phyloP scores from a whole-genome alignment of 768 basidiomycete genomes.

The Candolleomyces efflorescens region DNA sequence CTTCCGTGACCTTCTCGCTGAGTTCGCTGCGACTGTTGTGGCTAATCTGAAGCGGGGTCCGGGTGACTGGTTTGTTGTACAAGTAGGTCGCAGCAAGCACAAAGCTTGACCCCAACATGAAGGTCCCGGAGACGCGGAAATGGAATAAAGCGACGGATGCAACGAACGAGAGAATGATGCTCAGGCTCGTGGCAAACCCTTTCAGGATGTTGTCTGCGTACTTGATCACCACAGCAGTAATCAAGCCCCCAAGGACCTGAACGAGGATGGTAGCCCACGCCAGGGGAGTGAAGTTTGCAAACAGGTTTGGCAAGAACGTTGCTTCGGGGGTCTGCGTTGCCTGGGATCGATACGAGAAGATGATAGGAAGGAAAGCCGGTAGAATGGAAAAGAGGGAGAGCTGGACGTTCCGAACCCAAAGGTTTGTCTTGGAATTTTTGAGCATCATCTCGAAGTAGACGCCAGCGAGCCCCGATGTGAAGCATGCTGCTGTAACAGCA shows the following conservation, averaged over 20 bases:
- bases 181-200: conserved; percentile 93
- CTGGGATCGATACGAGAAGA: conserved; percentile 42
- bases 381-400: conserved; percentile 91
- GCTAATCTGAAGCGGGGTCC: too few species aligned
- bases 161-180: conserved; percentile 92
- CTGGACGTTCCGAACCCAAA: conserved; percentile 97
- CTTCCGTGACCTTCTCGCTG: too few species aligned
- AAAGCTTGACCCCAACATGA: conserved; percentile 76
- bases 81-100: conserved; percentile 90
- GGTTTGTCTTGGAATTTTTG: conserved; percentile 82
- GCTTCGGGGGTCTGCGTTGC: conserved; percentile 23
- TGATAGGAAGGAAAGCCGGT: conserved; percentile 77
- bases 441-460: conserved; percentile 99
- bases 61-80: conserved; percentile 65
- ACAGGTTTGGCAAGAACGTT: conserved; percentile 43
- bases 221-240: conserved; percentile 93
- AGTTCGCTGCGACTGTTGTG: too few species aligned
- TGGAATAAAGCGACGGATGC: conserved; percentile 88
- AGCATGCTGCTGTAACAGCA: conserved; percentile 87
- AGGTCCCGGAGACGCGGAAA: conserved; percentile 82
- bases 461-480: conserved; percentile 93
- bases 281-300: conserved; percentile 85
- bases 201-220: conserved; percentile 90
- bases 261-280: conserved; percentile 88
- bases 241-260: conserved; percentile 87